phyloP scores from a whole-genome alignment of 2,329 filamentous ascomycete genomes.

The Alternaria brassicae region DNA sequence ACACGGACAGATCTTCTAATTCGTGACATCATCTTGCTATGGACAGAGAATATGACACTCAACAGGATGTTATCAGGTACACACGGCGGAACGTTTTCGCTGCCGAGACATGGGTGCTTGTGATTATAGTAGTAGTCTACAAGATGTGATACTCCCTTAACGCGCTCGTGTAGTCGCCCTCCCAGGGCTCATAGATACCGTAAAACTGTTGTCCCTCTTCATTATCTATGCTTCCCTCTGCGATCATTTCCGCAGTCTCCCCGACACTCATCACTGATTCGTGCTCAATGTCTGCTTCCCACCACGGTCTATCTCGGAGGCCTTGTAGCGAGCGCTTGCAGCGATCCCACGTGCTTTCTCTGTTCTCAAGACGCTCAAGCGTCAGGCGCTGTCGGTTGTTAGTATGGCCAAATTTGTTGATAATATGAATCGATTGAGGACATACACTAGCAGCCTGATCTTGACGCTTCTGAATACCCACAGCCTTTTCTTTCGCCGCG shows the following conservation, averaged over 20 bases:
- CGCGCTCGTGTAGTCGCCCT: not conserved
- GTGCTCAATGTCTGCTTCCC: not conserved
- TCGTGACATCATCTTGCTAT: too few species aligned
- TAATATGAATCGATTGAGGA: not conserved
- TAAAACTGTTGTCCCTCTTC: not conserved
- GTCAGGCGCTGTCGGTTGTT: not conserved
- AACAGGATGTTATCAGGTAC: not conserved
- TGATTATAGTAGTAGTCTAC: not conserved
- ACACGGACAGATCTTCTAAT: too few species aligned
- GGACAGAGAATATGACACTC: not conserved
- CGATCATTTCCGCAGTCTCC: not conserved
- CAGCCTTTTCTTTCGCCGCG: not conserved
- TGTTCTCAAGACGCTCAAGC: conserved; percentile 3
- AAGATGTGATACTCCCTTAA: not conserved
- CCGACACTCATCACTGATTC: conserved; percentile 1
- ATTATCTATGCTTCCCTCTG: not conserved
- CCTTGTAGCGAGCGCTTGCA: conserved; percentile 2
- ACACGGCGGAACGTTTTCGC: not conserved
- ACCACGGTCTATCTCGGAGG: not conserved
- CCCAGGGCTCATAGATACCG: not conserved
- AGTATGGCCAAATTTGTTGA: not conserved
- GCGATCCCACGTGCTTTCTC: not conserved
- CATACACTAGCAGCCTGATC: not conserved
- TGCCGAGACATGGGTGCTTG: not conserved
- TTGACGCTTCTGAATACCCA: not conserved